Base-by-base conservation (phyloP, 257 asterid genomes). In the Capsicum baccatum region DNA sequence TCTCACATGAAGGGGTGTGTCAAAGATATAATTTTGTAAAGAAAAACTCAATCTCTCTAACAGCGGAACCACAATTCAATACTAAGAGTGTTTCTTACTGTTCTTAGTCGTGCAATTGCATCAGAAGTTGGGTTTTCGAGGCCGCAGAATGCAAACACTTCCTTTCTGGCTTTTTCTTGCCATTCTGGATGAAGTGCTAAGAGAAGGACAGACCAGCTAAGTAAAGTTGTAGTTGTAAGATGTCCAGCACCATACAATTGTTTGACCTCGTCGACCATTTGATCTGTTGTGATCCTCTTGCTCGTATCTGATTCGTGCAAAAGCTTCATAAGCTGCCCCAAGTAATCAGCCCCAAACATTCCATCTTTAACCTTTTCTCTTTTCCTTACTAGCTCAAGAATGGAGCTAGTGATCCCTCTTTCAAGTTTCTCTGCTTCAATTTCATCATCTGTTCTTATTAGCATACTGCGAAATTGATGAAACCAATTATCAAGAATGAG, bases 91-190 rank as follows among this genome's bases (percentile, higher is more conserved):
- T 74, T 14, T 1, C 86, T 90, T 85, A 90, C 94, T 7, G 82
- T 87, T 90, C 88, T 92, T 50, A 91, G 67, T 84, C 93, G 86
- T 63, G 91, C 88, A 82, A 92, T 87, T 73, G 94, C 92, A 87
- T 90, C 94, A 17, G 92, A 89, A 82, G 88, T 86, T 1, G 92
- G 94, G 1, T 21, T 85, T 13, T 88, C 62, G 9, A 42, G 54
- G 70, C 91, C 91, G 44, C 92, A 88, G 5, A 59, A 60, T 16
- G 26, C 85, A 6, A 69, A 57, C 42, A 91, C 94, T 66, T 91
- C 95, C 52, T 86, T 85, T 79, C 97, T 89, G 6, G 93, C 92
- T 78, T 83, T 90, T n/a, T 89, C 92, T 87, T 93, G 97, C 95
- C 97, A 93, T 12, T 90, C 93, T 0, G 84, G 83, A 79, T 91